Percentiles rank a stretch among this genome's conserved stretches.
Conservation (phyloP, 495 filamentous ascomycete species). For the Podospora appendiculata region DNA sequence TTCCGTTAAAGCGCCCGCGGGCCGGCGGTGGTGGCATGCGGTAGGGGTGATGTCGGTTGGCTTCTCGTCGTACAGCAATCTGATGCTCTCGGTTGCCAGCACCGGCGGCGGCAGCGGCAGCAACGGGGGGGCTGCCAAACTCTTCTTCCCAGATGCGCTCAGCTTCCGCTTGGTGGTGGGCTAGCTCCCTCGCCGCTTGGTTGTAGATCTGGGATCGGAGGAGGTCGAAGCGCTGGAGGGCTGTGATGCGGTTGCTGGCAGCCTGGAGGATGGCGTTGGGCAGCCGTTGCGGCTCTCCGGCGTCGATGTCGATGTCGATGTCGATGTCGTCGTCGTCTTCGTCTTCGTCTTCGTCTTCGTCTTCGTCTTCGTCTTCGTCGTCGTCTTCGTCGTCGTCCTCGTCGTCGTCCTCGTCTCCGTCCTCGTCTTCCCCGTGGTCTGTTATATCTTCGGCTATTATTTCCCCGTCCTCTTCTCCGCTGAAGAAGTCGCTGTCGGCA, state of each 20-base stretch:
- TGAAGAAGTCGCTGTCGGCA: too few species aligned
- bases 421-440: slow-evolving; percentile 1
- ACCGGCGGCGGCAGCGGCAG: too few species aligned
- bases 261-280: too few species aligned
- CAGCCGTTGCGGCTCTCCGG: too few species aligned
- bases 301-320: neutral
- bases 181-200: neutral
- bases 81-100: neutral
- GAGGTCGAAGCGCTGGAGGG: neutral
- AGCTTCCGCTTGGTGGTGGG: neutral
- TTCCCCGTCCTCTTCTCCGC: neutral
- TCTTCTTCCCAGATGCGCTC: neutral
- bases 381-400: neutral
- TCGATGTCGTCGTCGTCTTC: neutral
- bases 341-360: neutral
- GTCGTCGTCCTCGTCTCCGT: neutral
- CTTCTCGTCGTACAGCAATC: neutral
- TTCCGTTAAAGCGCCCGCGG: neutral
- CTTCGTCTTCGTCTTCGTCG: neutral
- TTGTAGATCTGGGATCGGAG: neutral
- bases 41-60: slow-evolving; percentile 1
- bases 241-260: neutral
- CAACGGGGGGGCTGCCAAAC: neutral
- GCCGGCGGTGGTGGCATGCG: neutral
- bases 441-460: too few species aligned